Base-by-base conservation (phyloP, 352 stramenopile genomes). In the Globisporangium rhizosaccharum region DNA sequence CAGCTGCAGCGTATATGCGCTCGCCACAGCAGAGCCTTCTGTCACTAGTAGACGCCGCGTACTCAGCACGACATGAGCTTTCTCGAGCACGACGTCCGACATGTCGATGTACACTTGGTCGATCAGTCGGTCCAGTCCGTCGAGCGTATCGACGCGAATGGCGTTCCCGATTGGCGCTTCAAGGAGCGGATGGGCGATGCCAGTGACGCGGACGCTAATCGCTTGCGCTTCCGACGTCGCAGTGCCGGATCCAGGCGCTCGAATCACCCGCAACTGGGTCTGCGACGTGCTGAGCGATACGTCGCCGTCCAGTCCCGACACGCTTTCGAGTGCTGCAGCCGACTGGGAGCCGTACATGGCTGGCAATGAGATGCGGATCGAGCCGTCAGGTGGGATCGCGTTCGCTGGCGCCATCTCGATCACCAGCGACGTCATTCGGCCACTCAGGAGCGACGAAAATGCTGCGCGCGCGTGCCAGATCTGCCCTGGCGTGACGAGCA, bases 61-160 rank as follows among this genome's bases (percentile, higher is more conserved):
- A 49, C 63, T 85, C 0, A 88, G 1, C 11, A 80, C 10, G 3
- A 87, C 74, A 7, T 55, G 56, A 5, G 81, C 73, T 62, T 69
- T 73, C 20, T 59, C 42, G 2, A 92, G 63, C 3, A 76, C 18
- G 6, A 70, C 28, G 25, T 41, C 37, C 2, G 68, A 79, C 0
- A 71, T 66, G 46, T 85, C 66, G 44, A 84, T 59, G 39, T 73
- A 67, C 3, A 28, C 54, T 57, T 90, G 83, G 47, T 92, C 77
- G 20, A 90, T 82, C 14, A 88, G 53, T 11, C 49, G 57, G 26
- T 53, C 63, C 53, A 55, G 36, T 17, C 11, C 57, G 58, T 88
- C 73, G 9, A 82, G 59, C 6, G 76, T 90, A 5, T 88, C 72
- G 15, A 92, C 23, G 3, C 79, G 66, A 14, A 90, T 53, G 12